phyloP scores from a whole-genome alignment of 2,329 filamentous ascomycete genomes.

The Ceratocystis smalleyi region DNA sequence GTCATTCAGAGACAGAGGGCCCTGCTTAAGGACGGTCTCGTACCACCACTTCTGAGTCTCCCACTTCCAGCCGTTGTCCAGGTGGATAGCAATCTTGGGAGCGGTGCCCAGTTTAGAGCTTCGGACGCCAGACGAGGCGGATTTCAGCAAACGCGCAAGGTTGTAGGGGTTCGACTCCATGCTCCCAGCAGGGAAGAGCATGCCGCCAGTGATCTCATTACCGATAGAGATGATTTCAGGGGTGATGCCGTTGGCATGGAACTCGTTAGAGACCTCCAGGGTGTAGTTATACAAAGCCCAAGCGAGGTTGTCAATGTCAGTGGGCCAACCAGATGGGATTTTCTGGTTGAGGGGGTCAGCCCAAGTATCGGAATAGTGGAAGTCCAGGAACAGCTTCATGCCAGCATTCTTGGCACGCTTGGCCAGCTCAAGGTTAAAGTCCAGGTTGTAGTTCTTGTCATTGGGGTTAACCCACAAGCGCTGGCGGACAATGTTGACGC shows the following conservation, averaged over 20 bases:
- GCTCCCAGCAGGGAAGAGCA: conserved; percentile 50
- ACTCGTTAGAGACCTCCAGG: conserved; percentile 42
- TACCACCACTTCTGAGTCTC: conserved; percentile 51
- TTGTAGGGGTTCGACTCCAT: conserved; percentile 38
- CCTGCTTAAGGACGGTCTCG: conserved; percentile 37
- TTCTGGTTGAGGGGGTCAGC: conserved; percentile 50
- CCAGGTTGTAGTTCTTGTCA: conserved; percentile 49
- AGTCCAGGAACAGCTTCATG: conserved; percentile 43
- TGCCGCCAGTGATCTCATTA: conserved; percentile 54
- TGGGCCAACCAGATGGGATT: conserved; percentile 49
- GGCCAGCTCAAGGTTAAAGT: conserved; percentile 55
- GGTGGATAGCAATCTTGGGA: conserved; percentile 58
- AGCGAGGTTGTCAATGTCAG: conserved; percentile 40
- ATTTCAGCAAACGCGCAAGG: conserved; percentile 48
- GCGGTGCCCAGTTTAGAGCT: conserved; percentile 40
- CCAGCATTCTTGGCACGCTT: conserved; percentile 48
- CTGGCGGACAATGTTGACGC: conserved; percentile 56
- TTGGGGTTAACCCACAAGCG: conserved; percentile 55
- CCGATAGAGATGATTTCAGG: conserved; percentile 53
- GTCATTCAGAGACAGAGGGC: conserved; percentile 34
- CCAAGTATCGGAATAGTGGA: conserved; percentile 57
- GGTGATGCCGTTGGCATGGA: conserved; percentile 38
- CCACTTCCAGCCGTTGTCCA: conserved; percentile 65
- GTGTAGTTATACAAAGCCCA: conserved; percentile 57
- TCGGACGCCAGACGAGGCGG: conserved; percentile 48